phyloP scores from a whole-genome alignment of 768 basidiomycete species.

The Dacryopinax primogenitus region DNA sequence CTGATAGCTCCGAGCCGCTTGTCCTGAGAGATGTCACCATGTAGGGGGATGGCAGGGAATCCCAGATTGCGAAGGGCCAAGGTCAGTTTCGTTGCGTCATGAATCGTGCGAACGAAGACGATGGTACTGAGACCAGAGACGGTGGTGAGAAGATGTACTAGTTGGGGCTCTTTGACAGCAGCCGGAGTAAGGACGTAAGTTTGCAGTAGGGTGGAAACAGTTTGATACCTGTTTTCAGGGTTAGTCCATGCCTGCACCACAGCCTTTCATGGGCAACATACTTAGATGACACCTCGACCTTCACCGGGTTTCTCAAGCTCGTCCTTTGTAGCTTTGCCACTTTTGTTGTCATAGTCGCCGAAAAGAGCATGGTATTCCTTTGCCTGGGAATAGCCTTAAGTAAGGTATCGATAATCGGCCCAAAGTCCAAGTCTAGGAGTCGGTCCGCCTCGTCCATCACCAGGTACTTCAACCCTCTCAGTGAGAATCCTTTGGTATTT shows the following conservation, averaged over 20 bases:
- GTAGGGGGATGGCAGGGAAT: conserved; percentile 89
- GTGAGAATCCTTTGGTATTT: conserved; percentile 90
- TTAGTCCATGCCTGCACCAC: too few species aligned
- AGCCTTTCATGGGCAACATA: conserved; percentile 39
- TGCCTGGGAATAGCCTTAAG: conserved; percentile 90
- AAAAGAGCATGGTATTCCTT: conserved; percentile 89
- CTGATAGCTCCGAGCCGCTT: conserved; percentile 82
- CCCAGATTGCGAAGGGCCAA: conserved; percentile 82
- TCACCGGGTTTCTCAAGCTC: conserved; percentile 82
- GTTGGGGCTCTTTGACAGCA: conserved; percentile 79
- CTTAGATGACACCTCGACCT: conserved; percentile 89
- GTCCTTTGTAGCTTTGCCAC: conserved; percentile 93
- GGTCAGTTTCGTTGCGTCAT: conserved; percentile 79
- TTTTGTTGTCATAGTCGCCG: conserved; percentile 98
- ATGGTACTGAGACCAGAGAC: conserved; percentile 88
- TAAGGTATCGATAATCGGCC: conserved; percentile 89
- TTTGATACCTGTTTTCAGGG: conserved; percentile 61
- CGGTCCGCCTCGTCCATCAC: conserved; percentile 95
- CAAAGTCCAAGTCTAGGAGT: conserved; percentile 91
- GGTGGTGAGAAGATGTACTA: conserved; percentile 78
- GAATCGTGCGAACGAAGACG: conserved; percentile 89
- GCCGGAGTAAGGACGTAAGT: conserved; percentile 91
- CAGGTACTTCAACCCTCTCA: conserved; percentile 74
- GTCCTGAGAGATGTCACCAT: conserved; percentile 89
- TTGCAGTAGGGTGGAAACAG: conserved; percentile 87